Evolutionary conservation across 2,329 filamentous ascomycete species (phyloP), one percentile per base, ranked within the genome.

Genomic region (Pseudomassariella vexata): DNA sequence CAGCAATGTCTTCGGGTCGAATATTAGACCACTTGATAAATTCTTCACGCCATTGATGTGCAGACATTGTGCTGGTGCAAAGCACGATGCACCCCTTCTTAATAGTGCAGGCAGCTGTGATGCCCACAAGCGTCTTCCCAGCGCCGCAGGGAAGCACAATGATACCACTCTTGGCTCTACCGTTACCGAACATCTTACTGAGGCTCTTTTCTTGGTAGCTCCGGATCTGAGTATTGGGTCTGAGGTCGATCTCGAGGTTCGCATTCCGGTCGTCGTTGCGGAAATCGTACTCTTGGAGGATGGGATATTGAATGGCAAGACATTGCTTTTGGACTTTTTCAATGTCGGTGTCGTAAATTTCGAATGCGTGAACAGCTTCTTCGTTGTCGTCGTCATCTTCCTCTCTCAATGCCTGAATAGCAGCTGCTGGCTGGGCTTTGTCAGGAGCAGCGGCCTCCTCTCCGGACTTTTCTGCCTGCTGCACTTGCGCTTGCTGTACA

Each of bases 171-270:
- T 95, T 92, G 10, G 92, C 92, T 60, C 92, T 82, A 30, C 90
- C 90, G 53, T 98, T 98, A 53, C 92, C 90, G 56, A 98, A 98
- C 92, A 98, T 98, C 60, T 98, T 98, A 65, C 86, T 94, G 8
- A 98, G 68, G 44, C 88, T 94, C 63, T 95, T 94, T 59, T 98
- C 92, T 56, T 98, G 92, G 48, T 98, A 98, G 19, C 76, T 81
- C 55, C 90, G 80, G 54, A 96, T 96, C 50, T 90, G 84, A 0
- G 89, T 90, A 35, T 82, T 81, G 1, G 90, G 89, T 47, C 85
- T 85, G 29, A 96, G 68, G 55, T 96, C 90, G 46, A 98, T 98
- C 36, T 96, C 88, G 21, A 98, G 67, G 30, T 86, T 95, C 1
- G 90, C 77, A 50, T 96, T 98, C 46, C 79, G 73, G 39, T 85